Base-by-base conservation (phyloP, 2,329 filamentous ascomycete species). In the Botryotinia narcissicola region DNA sequence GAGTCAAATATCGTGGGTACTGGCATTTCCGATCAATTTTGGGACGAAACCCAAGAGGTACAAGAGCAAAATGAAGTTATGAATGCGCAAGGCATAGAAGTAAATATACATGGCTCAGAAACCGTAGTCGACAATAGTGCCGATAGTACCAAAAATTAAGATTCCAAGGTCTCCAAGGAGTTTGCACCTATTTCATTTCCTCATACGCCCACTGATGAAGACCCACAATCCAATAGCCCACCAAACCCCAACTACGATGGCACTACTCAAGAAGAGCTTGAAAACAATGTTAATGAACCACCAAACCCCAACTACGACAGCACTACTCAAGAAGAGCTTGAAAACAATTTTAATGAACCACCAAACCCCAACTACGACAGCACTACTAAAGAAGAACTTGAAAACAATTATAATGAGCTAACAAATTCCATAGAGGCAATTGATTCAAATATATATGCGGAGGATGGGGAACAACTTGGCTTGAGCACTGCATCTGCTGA, bases 1-100 rank as follows among this genome's bases (percentile, higher is more conserved):
- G 57, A 69, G 16, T 20, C 62, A 25, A 59, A 60, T n/a, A n/a
- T 74, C 22, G 63, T 70, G 8, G 44, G 48, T n/a, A 59, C 37
- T 59, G 70, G 72, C 63, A 60, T 63, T 63, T 44, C 40, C 25
- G 60, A 46, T 32, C 71, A 54, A 29, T 67, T 37, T 29, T 72
- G 71, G 71, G 57, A 70, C 51, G 57, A 73, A 25, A 7, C 68
- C 7, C 35, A 57, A 35, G 57, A 70, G 25, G 32, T 42, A 46
- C 59, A 69, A 48, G 32, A 54, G 25, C 46, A 29, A 18, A 42
- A 57, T 48, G 66, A 70, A 46, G 42, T 22, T 60, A 14, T 57
- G 37, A 32, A 72, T 44, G 48, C 66, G 37, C 66, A 57, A 57
- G 48, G 44, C 18, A 25, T 37, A 64, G 68, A 46, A 46, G 67